These are phyloP conservation scores for Mucor lusitanicus DNA, from an alignment of 371 early-diverging fungal species.

Conservation along the genomic window DNA sequence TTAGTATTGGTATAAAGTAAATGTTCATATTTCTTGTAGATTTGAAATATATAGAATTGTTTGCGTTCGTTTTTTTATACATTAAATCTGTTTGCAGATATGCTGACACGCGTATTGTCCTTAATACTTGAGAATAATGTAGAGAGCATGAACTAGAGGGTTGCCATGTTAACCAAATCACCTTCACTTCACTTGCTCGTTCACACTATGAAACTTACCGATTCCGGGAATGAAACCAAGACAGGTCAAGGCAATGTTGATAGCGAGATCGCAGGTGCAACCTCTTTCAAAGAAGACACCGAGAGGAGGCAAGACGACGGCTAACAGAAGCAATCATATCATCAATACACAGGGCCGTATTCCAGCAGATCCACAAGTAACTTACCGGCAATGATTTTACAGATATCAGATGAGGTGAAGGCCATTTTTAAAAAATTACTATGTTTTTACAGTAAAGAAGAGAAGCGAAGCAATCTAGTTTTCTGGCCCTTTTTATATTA, in stretches of 20 bases:
- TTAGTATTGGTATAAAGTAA: conserved; percentile 4
- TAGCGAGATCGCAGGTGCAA: conserved; percentile 66
- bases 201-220: conserved; percentile 15
- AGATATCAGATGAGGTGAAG: conserved; percentile 27
- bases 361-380: not conserved
- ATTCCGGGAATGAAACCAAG: conserved; percentile 79
- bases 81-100: not conserved
- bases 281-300: conserved; percentile 63
- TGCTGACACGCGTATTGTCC: not conserved
- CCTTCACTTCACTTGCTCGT: not conserved
- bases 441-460: not conserved
- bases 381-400: conserved; percentile 34
- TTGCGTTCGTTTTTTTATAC: not conserved
- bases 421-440: conserved; percentile 17
- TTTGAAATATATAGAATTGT: not conserved
- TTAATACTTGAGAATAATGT: conserved; percentile 39
- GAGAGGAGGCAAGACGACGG: conserved; percentile 65
- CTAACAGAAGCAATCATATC: conserved; percentile 12
- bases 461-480: not conserved
- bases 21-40: not conserved
- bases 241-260: conserved; percentile 70
- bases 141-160: conserved; percentile 31
- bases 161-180: not conserved
- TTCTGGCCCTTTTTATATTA: not conserved
- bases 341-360: not conserved